Evolutionary conservation across 306 rosid species (phyloP), one percentile per base, ranked within the genome.

Genomic region (Prunus fruticosa): DNA sequence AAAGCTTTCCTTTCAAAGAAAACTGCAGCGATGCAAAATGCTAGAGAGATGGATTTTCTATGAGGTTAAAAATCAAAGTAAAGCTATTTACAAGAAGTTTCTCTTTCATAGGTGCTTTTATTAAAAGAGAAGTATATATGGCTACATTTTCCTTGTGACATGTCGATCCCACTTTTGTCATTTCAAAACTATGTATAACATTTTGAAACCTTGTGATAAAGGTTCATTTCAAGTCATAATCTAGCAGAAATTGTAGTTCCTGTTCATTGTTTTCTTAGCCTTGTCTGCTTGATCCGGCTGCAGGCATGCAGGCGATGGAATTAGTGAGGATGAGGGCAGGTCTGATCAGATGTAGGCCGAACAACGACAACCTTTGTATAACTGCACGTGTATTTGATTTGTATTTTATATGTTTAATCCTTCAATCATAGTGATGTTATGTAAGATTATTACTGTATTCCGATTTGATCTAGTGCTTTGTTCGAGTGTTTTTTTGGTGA

Each of bases 271-370:
- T 6, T 52, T 65, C 18, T 57, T 16, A 47, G 46, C 77, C 13
- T 46, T 2, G 34, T 34, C 11, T 76, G 22, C 30, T 47, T 67
- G 63, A 19, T 16, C 25, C 49, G 60, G 8, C 69, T 70, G 83
- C 93, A 93, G 98, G 83, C 98, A 93, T 41, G 93, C 93, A 25
- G 97, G 96, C 43, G 97, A 93, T 71, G 92, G 91, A 20, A 82
- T 64, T 71, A 64, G 78, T 6, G 96, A 93, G 72, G 92, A 91
- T 38, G 97, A 91, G 80, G 82, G 89, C 89, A 85, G 97, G 87
- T 79, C 87, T 64, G 97, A 93, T 79, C 96, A 89, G 64, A 87
- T 73, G 84, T 93, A 87, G 87, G 88, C 85, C 76, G 83, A 79
- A 50, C 20, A 61, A 63, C 49, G 18, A 57, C 57, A 50, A 25